Evolutionary conservation across 2,329 filamentous ascomycete species (phyloP), one percentile per base, ranked within the genome.

Genomic region (Aquanectria penicillioides): DNA sequence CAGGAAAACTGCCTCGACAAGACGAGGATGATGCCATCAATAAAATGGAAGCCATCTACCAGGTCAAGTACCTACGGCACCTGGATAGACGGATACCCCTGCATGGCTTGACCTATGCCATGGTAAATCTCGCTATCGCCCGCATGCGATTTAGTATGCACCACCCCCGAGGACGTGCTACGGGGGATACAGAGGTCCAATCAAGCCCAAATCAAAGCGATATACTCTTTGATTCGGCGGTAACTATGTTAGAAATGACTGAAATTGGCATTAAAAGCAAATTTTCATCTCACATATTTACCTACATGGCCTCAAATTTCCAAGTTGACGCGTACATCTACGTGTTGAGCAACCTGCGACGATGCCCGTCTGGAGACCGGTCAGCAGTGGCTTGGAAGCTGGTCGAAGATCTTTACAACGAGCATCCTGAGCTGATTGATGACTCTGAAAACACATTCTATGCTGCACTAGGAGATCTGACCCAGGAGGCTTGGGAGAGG

Each of bases 321-420:
- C 64, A 72, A 5, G 55, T 74, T n/a, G 73, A 75, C 10, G 72
- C 71, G 1, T 70, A 66, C 17, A 69, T 75, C 6, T 75, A 72
- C 6, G 60, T 75, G 0, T 48, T 74, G 0, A 73, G 71, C n/a
- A 71, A 75, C 2, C 57, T 75, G 8, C 67, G 71, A 3, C 26
- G 37, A 2, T 60, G 72, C 2, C 40, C n/a, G 1, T 57, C 50
- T 0, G 67, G 68, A 0, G 49, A 59, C 0, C 57, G 58, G 6
- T 66, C 74, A 0, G 57, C 18, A 0, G 9, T 61, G 8, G 71
- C 72, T 0, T 75, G 73, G 73, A 61, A 38, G 0, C n/a, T 71
- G 8, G 47, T 74, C 0, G 68, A 67, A 7, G 51, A 47, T 0
- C 52, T 75, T 0, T 75, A 72, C 15, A 17, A 31, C 1, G 56